Evolutionary conservation across 352 stramenopile species (phyloP), one percentile per base, ranked within the genome.

Genomic region (Phytophthora chlamydospora): DNA sequence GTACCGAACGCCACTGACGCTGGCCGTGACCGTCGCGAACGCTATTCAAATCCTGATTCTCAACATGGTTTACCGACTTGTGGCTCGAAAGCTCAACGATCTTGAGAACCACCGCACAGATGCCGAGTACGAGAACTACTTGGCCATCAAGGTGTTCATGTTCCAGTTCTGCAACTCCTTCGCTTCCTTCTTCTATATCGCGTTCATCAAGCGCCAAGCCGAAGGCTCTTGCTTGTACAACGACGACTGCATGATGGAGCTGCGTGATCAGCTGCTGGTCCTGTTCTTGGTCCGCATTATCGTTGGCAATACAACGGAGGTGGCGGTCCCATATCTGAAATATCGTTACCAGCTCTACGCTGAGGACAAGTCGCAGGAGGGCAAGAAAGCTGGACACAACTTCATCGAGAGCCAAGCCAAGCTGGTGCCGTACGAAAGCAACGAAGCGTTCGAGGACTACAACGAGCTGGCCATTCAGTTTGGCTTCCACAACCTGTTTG

Each of bases 111-210:
- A 98, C 73, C 87, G 85, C 46, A 98, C 89, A 3, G 82, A 95
- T 31, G 75, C 69, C n/a, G 77, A 89, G 52, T 96, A 93, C 71
- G 78, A 93, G 35, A 95, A 97, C 61, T 73, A 89, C 54, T 76
- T 99, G 56, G 98, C 98, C 42, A 92, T 97, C 69, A 99, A 99
- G 75, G 95, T 98, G 3, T 98, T 99, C 53, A 69, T 98, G n/a
- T 99, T 99, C 71, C 85, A 97, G 65, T 98, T 98, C 66, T 95
- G 96, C 51, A 98, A 97, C 76, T 97, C 96, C 66, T 98, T 98
- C 64, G 90, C 91, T 34, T 97, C 89, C 29, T 90, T 98, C 32
- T 98, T 98, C 60, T 99, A 98, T 71, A 97, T 91, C 13, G 81
- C 81, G n/a, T 93, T 91, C 47, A 36, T 90, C 24, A 90, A 90